Conservation (phyloP, 192 early-diverging fungal species). For the Mortierella antarctica region DNA sequence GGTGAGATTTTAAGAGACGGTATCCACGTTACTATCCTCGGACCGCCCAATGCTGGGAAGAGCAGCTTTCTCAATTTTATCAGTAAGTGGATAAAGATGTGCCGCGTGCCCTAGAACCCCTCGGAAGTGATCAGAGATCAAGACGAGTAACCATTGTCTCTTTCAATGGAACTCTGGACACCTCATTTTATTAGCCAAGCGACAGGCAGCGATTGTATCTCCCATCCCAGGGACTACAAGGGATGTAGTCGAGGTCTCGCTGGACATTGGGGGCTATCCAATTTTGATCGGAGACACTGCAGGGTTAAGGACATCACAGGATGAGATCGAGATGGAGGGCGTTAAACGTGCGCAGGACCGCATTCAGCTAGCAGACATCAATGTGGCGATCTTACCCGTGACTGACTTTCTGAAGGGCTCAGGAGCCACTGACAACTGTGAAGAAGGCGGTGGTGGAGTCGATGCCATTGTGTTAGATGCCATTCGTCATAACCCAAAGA, state of each 20-base stretch:
- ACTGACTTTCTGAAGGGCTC: conserved; percentile 28
- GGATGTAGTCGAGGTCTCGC: conserved; percentile 77
- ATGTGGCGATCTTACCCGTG: conserved; percentile 69
- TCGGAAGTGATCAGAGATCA: neutral
- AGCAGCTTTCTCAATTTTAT: conserved; percentile 77
- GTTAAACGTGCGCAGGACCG: conserved; percentile 68
- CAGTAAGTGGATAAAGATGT: conserved; percentile 46
- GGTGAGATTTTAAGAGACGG: conserved; percentile 81
- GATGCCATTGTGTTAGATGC: conserved; percentile 52
- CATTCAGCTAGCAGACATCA: conserved; percentile 67
- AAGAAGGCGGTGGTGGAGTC: neutral
- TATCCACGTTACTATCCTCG: conserved; percentile 75
- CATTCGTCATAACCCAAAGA: conserved; percentile 59
- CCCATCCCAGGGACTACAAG: conserved; percentile 80
- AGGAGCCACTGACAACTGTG: neutral
- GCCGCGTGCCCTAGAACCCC: no score
- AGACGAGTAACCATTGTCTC: neutral
- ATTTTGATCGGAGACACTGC: conserved; percentile 81
- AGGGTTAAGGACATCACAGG: conserved; percentile 68
- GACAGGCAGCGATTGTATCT: conserved; percentile 82
- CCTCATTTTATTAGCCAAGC: conserved; percentile 58
- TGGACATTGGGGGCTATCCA: conserved; percentile 82
- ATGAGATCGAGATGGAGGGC: conserved; percentile 76
- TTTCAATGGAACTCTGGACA: neutral
- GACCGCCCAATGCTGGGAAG: conserved; percentile 84